Evolutionary conservation across 805 yeast genomes (phyloP).

Genomic region (Ogataea thermomethanolica): DNA sequence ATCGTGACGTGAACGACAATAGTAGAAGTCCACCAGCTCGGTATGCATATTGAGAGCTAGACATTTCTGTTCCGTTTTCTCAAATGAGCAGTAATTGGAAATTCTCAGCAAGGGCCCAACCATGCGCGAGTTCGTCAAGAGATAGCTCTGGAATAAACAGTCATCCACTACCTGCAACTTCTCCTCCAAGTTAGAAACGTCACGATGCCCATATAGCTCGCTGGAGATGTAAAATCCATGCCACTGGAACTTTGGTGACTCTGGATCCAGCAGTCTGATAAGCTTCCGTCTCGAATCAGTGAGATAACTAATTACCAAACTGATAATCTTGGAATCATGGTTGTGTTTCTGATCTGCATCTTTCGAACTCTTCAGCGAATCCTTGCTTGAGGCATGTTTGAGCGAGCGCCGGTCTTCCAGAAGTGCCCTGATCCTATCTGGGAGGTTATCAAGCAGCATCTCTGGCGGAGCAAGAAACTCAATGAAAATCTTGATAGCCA

Average conservation of each 20-base stretch:
- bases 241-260: slow-evolving; percentile 39
- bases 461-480: slow-evolving; percentile 61
- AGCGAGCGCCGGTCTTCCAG: slow-evolving; percentile 4
- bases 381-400: slow-evolving; percentile 9
- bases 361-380: slow-evolving; percentile 7
- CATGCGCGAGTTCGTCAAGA: slow-evolving; percentile 62
- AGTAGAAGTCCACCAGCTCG: slow-evolving; percentile 77
- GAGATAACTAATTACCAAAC: slow-evolving; percentile 42
- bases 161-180: slow-evolving; percentile 62
- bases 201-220: slow-evolving; percentile 33
- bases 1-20: slow-evolving; percentile 54
- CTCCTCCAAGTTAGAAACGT: slow-evolving; percentile 31
- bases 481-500: slow-evolving; percentile 44
- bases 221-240: slow-evolving; percentile 43
- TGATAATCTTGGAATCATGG: slow-evolving; percentile 35
- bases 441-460: slow-evolving; percentile 45
- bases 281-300: slow-evolving; percentile 53
- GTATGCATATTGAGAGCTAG: slow-evolving; percentile 45
- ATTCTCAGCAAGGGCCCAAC: slow-evolving; percentile 81
- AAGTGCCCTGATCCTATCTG: slow-evolving; percentile 26
- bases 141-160: slow-evolving; percentile 70
- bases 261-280: slow-evolving; percentile 37
- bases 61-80: slow-evolving; percentile 55
- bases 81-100: slow-evolving; percentile 67
- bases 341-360: slow-evolving; percentile 13